phyloP scores from a whole-genome alignment of 176 grass and related monocot genomes.

The Oryza officinalis region DNA sequence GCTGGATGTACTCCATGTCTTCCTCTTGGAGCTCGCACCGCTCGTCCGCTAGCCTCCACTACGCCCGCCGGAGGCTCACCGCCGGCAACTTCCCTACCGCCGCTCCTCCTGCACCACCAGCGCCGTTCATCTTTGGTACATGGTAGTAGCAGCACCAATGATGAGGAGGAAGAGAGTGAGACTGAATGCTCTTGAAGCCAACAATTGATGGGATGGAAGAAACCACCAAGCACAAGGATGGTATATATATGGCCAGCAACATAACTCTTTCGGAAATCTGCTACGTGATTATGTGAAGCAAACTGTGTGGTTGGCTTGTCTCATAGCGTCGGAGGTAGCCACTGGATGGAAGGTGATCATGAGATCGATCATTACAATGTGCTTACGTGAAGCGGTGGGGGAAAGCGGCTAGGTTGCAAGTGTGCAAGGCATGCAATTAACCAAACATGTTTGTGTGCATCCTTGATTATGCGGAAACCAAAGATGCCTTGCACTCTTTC shows the following conservation, averaged over 20 bases:
- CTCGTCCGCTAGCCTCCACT: conserved; percentile 67
- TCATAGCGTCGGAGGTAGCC: too few relatives aligned
- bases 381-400: neutral
- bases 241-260: neutral
- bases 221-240: neutral
- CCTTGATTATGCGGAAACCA: too few relatives aligned
- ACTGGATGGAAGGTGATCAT: neutral
- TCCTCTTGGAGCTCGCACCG: conserved; percentile 32
- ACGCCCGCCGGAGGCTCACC: neutral
- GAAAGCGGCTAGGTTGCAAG: neutral
- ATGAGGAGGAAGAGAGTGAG: neutral
- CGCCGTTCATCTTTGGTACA: neutral
- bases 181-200: neutral
- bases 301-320: neutral
- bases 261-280: neutral
- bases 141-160: neutral
- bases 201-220: neutral
- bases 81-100: neutral
- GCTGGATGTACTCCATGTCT: conserved; percentile 63
- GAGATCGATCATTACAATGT: neutral
- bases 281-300: neutral
- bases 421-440: neutral
- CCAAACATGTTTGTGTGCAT: neutral
- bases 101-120: neutral
- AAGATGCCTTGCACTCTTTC: too few relatives aligned